A percentile compares a stretch with the other conserved stretches of the same genome.
Evolutionary conservation across 2,329 filamentous ascomycete genomes (phyloP).

Genomic region (Venturia pyrina): DNA sequence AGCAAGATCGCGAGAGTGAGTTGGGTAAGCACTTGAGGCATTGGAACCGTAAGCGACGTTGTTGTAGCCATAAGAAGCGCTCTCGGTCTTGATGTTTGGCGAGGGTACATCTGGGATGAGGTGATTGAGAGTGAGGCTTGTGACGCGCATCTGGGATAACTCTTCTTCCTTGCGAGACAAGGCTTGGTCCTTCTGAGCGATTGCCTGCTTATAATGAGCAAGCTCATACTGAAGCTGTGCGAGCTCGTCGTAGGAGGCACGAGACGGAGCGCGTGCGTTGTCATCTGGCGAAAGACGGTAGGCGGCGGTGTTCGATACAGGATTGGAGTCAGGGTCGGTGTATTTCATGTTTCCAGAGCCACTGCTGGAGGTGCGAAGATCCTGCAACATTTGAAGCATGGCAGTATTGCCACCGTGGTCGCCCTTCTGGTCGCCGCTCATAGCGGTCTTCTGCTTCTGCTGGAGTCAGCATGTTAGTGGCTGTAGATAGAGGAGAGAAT

Average conservation of each 20-base stretch:
- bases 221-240: constrained; percentile 45
- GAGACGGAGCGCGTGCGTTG: not conserved
- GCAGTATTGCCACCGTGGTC: not conserved
- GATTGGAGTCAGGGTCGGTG: not conserved
- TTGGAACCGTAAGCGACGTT: constrained; percentile 17
- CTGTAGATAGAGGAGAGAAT: not conserved
- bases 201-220: constrained; percentile 57
- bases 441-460: not conserved
- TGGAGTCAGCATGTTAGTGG: constrained; percentile 1
- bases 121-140: constrained; percentile 46
- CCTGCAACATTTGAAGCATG: constrained; percentile 2
- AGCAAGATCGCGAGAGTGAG: constrained; percentile 33
- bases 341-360: not conserved
- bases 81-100: constrained; percentile 32
- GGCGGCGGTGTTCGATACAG: not conserved
- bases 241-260: not conserved
- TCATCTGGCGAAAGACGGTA: not conserved
- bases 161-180: constrained; percentile 65
- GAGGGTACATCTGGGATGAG: constrained; percentile 1
- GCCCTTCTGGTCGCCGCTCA: not conserved
- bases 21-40: constrained; percentile 32
- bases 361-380: not conserved
- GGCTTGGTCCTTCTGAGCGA: constrained; percentile 59
- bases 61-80: constrained; percentile 40
- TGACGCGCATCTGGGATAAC: constrained; percentile 53